phyloP scores from a whole-genome alignment of 257 asterid genomes.

The Solanum chilense region DNA sequence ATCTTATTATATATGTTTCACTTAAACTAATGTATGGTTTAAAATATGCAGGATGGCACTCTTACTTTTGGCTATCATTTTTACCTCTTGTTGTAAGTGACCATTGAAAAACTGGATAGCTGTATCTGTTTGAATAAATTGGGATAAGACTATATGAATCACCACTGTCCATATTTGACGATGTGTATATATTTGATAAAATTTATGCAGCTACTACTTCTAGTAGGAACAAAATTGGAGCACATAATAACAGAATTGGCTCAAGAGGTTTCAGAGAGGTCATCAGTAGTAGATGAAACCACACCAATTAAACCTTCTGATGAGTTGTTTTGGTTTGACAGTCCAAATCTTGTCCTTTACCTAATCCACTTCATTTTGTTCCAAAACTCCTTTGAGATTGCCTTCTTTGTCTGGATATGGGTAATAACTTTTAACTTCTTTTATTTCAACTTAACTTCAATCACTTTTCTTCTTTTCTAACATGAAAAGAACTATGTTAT shows the following conservation, averaged over 20 bases:
- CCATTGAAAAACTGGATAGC: not conserved
- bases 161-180: not conserved
- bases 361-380: conserved; percentile 89
- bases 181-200: not conserved
- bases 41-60: conserved; percentile 73
- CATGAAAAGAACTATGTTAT: not conserved
- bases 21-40: not conserved
- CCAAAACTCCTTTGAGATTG: conserved; percentile 81
- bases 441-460: not conserved
- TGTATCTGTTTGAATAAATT: not conserved
- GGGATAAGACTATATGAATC: not conserved
- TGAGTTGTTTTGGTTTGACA: conserved; percentile 73
- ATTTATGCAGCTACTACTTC: conserved; percentile 50
- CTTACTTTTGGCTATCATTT: conserved; percentile 86
- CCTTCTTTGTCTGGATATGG: conserved; percentile 87
- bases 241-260: conserved; percentile 75
- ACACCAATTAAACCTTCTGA: conserved; percentile 52
- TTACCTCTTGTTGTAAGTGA: conserved; percentile 62
- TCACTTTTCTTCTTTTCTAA: not conserved
- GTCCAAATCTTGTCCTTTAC: conserved; percentile 57
- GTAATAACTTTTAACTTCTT: conserved; percentile 28
- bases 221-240: conserved; percentile 84
- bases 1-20: not conserved
- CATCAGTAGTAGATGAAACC: conserved; percentile 10
- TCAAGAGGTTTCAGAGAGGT: conserved; percentile 27